Evolutionary conservation across 352 stramenopile species (phyloP).

Genomic region (Phytopythium helicoides): DNA sequence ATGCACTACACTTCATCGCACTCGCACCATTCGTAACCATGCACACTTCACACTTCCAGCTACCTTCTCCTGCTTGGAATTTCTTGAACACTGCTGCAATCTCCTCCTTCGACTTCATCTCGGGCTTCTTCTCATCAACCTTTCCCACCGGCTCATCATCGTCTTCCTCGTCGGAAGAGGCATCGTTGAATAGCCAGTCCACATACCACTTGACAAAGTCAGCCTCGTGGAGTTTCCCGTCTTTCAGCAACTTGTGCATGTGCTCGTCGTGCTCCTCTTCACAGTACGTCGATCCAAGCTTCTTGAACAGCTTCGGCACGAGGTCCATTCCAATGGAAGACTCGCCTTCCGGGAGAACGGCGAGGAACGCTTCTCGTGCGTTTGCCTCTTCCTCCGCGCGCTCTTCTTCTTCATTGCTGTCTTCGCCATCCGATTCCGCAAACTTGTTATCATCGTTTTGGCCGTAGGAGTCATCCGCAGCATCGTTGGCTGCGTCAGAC

Average conservation of each 20-base stretch:
- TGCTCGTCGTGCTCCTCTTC: constrained; percentile 36
- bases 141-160: constrained; percentile 15
- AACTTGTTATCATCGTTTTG: constrained; percentile 71
- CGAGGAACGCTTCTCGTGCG: constrained; percentile 36
- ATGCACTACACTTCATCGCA: constrained; percentile 41
- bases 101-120: constrained; percentile 57
- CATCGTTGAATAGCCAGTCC: constrained; percentile 51
- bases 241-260: constrained; percentile 33
- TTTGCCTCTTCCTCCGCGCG: constrained; percentile 61
- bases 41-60: constrained; percentile 57
- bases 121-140: constrained; percentile 9
- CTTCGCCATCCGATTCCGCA: constrained; percentile 44
- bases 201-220: constrained; percentile 69
- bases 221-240: constrained; percentile 44
- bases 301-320: constrained; percentile 59
- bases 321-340: constrained; percentile 32
- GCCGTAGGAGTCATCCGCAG: constrained; percentile 40
- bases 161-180: constrained; percentile 40
- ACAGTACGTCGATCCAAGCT: constrained; percentile 51
- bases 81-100: constrained; percentile 47
- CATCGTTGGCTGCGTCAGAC: neutral
- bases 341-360: constrained; percentile 23
- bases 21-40: constrained; percentile 41
- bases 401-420: constrained; percentile 63
- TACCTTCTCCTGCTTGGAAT: constrained; percentile 46